Evolutionary conservation across 495 filamentous ascomycete genomes (phyloP), one percentile per base, ranked within the genome.

Genomic region (Penicillium tannophilum): DNA sequence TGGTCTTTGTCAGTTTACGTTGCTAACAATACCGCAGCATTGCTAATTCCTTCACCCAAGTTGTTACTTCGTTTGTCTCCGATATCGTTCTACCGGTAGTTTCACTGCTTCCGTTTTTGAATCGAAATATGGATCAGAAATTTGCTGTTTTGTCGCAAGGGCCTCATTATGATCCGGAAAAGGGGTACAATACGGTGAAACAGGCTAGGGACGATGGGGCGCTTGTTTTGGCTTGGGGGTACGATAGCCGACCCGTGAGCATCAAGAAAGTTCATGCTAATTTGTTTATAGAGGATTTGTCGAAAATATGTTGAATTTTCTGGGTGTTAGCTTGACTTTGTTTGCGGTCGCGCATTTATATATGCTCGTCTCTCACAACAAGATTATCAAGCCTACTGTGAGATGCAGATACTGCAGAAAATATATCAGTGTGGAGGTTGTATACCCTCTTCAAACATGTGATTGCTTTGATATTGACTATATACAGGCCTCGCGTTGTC

Each of bases 361-460:
- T 63, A 84, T 85, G 63, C 81, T 70, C 60, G 48, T 84, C 8
- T 82, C 81, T 8, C 75, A 83, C 24, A 86, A 90, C 56, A 80
- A 82, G 6, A 87, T 91, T 52, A 88, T 91, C 63, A 90, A 90
- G 72, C 82, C 81, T 58, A 84, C 77, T 30, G 76, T 89, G 17
- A 85, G 84, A 70, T 92, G 89, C 74, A 81, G 79, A 63, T 91
- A 90, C 63, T 92, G 89, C 69, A 79, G 80, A 62, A 88, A 90
- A 67, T 73, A 72, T 43, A 85, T 91, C 39, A 86, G 81, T 62
- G 80, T 81, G 31, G 85, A 86, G 84, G 87, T 89, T 56, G 47
- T 77, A 66, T 41, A 44, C 14, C 42, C 11, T 1, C 33, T 41
- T 45, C 6, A 23, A 24, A n/a, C 8, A 10, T 31, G 8, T 33